A percentile compares a stretch with the other conserved stretches of the same genome.
These are phyloP conservation scores for Inosperma sp. DNA, from an alignment of 768 basidiomycete genomes.

Conservation along the genomic window DNA sequence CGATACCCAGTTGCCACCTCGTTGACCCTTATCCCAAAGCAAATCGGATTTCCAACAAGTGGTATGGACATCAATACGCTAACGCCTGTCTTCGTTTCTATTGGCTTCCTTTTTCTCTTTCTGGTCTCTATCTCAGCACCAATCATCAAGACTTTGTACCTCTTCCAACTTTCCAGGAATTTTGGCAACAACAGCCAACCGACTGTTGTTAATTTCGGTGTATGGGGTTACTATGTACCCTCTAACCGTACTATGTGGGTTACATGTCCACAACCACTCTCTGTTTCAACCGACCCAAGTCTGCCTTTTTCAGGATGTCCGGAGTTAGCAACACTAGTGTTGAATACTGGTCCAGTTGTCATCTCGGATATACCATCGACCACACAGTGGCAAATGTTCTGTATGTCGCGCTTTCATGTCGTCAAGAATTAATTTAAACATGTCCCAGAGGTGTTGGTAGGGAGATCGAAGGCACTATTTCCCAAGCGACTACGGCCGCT, in stretches of 20 bases:
- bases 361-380: constrained; percentile 57
- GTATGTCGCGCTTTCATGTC: constrained; percentile 28
- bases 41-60: too few species aligned
- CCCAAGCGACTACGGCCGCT: constrained; percentile 41
- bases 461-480: constrained; percentile 39
- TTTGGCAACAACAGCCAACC: constrained; percentile 20
- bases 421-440: constrained; percentile 5
- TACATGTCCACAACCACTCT: constrained; percentile 4
- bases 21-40: too few species aligned
- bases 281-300: neutral
- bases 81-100: constrained; percentile 41
- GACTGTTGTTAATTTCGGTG: constrained; percentile 46
- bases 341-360: constrained; percentile 42
- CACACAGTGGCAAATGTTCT: constrained; percentile 41
- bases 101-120: constrained; percentile 57
- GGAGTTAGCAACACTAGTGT: constrained; percentile 37
- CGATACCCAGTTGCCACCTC: too few species aligned
- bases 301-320: constrained; percentile 31
- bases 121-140: constrained; percentile 60
- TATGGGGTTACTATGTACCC: constrained; percentile 61
- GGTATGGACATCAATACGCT: constrained; percentile 32
- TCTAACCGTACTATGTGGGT: constrained; percentile 42
- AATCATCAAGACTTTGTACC: constrained; percentile 51
- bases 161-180: constrained; percentile 44
- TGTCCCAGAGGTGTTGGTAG: constrained; percentile 29